A percentile compares a stretch with the other conserved stretches of the same genome.
Evolutionary conservation across 2,329 filamentous ascomycete genomes (phyloP).

Genomic region (Aspergillus chevalieri): DNA sequence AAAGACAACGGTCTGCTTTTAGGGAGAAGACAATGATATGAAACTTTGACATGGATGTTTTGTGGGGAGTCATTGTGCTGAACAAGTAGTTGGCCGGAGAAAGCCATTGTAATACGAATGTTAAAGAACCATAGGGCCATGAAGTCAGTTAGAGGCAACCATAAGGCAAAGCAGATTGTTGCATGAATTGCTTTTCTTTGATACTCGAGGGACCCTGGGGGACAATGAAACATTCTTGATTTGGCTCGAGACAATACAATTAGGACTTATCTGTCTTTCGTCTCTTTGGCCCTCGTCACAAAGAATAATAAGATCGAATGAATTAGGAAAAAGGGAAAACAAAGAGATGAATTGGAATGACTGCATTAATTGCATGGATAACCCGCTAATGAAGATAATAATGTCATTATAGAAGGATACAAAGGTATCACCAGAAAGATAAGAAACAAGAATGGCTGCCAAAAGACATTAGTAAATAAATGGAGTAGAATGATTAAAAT

Average conservation of each 20-base stretch:
- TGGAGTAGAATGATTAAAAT: conserved; percentile 8
- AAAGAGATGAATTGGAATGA: not conserved
- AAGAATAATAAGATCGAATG: not conserved
- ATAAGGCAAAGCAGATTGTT: not conserved
- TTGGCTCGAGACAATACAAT: not conserved
- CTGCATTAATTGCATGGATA: no score
- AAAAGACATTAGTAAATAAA: conserved; percentile 11
- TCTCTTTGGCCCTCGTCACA: not conserved
- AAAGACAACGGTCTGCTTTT: not conserved
- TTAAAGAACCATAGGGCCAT: not conserved
- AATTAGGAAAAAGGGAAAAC: not conserved
- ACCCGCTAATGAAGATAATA: not conserved
- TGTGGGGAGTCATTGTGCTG: not conserved
- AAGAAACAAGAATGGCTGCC: conserved; percentile 7
- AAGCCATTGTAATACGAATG: not conserved
- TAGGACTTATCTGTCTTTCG: not conserved
- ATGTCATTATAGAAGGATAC: conserved; percentile 2
- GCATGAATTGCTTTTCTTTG: not conserved
- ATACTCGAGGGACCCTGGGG: not conserved
- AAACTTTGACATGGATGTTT: not conserved
- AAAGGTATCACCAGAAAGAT: conserved; percentile 1
- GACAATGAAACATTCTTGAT: not conserved
- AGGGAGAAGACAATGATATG: not conserved
- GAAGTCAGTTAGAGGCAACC: not conserved
- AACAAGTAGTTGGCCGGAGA: not conserved